Conservation (phyloP, 805 yeast genomes). For the Schwanniomyces polymorphus region DNA sequence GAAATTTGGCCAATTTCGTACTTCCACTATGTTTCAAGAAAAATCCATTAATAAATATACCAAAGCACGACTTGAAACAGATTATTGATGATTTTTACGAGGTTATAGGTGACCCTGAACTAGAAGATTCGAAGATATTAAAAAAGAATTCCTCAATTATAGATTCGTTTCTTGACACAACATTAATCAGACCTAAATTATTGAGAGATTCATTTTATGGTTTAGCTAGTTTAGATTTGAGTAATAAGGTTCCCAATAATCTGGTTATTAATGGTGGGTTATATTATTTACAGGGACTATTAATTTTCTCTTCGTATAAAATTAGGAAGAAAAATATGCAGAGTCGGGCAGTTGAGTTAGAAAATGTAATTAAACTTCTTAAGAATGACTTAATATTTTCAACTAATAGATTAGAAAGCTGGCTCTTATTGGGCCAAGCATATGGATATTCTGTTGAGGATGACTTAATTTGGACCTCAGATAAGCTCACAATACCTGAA, state of each 20-base stretch:
- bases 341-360: slow-evolving; percentile 79
- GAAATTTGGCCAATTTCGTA: slow-evolving; percentile 47
- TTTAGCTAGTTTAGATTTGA: slow-evolving; percentile 19
- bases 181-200: slow-evolving; percentile 42
- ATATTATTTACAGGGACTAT: slow-evolving; percentile 67
- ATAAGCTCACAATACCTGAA: slow-evolving; percentile 65
- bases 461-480: slow-evolving; percentile 90
- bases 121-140: slow-evolving; percentile 40
- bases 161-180: slow-evolving; percentile 46
- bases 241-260: slow-evolving; percentile 15
- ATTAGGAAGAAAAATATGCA: slow-evolving; percentile 75
- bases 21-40: slow-evolving; percentile 55
- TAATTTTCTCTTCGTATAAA: slow-evolving; percentile 66
- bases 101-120: slow-evolving; percentile 66
- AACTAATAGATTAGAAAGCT: slow-evolving; percentile 72
- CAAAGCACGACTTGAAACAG: slow-evolving; percentile 70
- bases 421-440: slow-evolving; percentile 83
- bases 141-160: slow-evolving; percentile 47
- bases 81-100: slow-evolving; percentile 72
- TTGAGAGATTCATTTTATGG: slow-evolving; percentile 58
- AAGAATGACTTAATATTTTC: slow-evolving; percentile 67
- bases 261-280: slow-evolving; percentile 52
- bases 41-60: slow-evolving; percentile 58
- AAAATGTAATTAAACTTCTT: slow-evolving; percentile 66
- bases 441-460: slow-evolving; percentile 81